phyloP scores from a whole-genome alignment of 306 rosid species.

The Lotus japonicus region DNA sequence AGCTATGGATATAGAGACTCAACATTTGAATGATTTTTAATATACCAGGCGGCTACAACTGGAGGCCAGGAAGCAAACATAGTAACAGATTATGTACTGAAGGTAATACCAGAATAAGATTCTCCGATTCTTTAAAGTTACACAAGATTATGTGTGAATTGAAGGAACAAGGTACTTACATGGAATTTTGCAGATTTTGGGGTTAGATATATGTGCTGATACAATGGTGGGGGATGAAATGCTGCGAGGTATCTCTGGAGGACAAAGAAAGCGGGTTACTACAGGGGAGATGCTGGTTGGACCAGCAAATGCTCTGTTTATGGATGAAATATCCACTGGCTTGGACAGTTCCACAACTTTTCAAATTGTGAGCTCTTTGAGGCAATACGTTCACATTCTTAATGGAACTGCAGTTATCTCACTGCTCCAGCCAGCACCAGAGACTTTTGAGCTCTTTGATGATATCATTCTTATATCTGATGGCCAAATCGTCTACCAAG shows the following conservation, averaged over 20 bases:
- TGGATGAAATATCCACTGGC: constrained; percentile 57
- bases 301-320: constrained; percentile 46
- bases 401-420: constrained; percentile 45
- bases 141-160: not conserved
- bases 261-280: constrained; percentile 75
- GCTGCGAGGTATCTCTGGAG: constrained; percentile 84
- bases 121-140: not conserved
- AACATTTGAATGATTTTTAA: not conserved
- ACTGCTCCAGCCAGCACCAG: constrained; percentile 48
- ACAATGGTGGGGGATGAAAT: constrained; percentile 40
- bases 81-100: constrained; percentile 60
- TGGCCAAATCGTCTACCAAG: constrained; percentile 44
- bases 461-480: constrained; percentile 44
- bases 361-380: constrained; percentile 40
- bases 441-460: constrained; percentile 45
- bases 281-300: constrained; percentile 60
- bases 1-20: not conserved
- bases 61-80: constrained; percentile 55
- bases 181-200: constrained; percentile 39
- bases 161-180: not conserved
- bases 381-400: constrained; percentile 35
- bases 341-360: constrained; percentile 51
- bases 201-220: constrained; percentile 68
- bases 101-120: constrained; percentile 30
- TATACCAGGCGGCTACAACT: constrained; percentile 29